Evolutionary conservation across 2,329 filamentous ascomycete species (phyloP), one percentile per base, ranked within the genome.

Genomic region (Niveomyces coronatus): DNA sequence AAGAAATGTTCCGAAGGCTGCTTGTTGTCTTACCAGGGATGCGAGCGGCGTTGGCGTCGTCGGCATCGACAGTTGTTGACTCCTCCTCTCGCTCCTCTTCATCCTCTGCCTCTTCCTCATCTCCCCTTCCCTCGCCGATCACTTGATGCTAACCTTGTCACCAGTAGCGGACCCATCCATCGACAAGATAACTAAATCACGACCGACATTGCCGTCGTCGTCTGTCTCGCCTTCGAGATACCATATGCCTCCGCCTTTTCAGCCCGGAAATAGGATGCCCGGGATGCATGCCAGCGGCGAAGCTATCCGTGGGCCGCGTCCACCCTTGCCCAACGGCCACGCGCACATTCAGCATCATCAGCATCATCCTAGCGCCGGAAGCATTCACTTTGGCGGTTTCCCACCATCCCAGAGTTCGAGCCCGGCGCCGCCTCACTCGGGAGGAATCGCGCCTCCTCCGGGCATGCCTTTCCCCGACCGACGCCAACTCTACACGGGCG

Each of bases 341-440:
- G 52, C 49, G 15, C 53, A 50, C 22, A 53, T 68, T 47, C 70
- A 76, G 45, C 37, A 39, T 31, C 37, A 39, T 31, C 69, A 74
- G 36, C 53, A 65, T 28, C 73, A 71, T 38, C 65, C 64, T 11
- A 77, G 70, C 51, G 68, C 68, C 42, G 64, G 70, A 26, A 76
- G 67, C 51, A 57, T 77, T 36, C 64, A 76, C 44, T 77, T 79
- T 48, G 71, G 71, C 23, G 62, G 61, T 6, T 70, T 72, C 44
- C 58, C 66, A 22, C 68, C 65, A 14, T 79, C 76, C 10, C 69
- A 71, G 48, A 68, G 64, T 37, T 71, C 74, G 1, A 79, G 76
- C 5, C 76, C 76, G 2, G 70, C 62, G 15, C 66, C 66, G 29
- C 71, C 70, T 37, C 62, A 56, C 31, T 65, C 65, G 11, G 63